Conservation (phyloP, 1,284 basidiomycete species). For the Schizophyllum amplum region DNA sequence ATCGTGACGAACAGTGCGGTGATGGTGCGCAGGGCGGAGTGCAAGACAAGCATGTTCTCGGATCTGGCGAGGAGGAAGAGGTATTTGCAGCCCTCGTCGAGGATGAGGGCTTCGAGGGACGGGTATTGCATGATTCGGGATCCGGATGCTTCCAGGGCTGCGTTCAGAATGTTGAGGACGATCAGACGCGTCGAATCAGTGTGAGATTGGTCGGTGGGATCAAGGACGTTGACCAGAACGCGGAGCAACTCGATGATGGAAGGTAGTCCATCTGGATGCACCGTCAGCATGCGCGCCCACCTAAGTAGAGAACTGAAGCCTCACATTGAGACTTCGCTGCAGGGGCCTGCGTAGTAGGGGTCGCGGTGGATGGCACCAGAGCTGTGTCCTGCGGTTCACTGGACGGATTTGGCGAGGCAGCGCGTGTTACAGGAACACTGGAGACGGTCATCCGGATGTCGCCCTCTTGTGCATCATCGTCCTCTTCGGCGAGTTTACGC, state of each 20-base stretch:
- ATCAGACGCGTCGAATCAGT: constrained; percentile 94
- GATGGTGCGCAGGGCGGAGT: constrained; percentile 78
- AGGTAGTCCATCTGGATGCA: constrained; percentile 71
- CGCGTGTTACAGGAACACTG: too few species aligned
- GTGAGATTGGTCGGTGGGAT: constrained; percentile 91
- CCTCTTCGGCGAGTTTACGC: constrained; percentile 41
- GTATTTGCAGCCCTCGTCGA: constrained; percentile 92
- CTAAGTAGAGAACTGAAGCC: constrained; percentile 11
- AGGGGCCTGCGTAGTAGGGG: constrained; percentile 18
- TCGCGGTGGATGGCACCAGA: constrained; percentile 10
- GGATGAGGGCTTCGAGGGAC: constrained; percentile 63
- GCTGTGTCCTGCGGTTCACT: constrained; percentile 6
- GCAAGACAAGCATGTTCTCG: constrained; percentile 76
- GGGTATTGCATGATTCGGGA: constrained; percentile 67
- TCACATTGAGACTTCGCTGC: constrained; percentile 31
- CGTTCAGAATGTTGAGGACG: constrained; percentile 82
- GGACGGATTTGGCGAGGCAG: too few species aligned
- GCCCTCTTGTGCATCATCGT: constrained; percentile 41
- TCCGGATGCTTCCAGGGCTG: constrained; percentile 86
- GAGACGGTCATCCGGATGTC: constrained; percentile 58
- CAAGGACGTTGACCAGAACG: constrained; percentile 91
- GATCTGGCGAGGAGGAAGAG: constrained; percentile 92
- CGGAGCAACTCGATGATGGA: constrained; percentile 91
- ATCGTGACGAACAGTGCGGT: constrained; percentile 87
- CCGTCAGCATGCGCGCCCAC: constrained; percentile 8